These are phyloP conservation scores for Neurospora sp. DNA, from an alignment of 495 filamentous ascomycete genomes.

Conservation along the genomic window DNA sequence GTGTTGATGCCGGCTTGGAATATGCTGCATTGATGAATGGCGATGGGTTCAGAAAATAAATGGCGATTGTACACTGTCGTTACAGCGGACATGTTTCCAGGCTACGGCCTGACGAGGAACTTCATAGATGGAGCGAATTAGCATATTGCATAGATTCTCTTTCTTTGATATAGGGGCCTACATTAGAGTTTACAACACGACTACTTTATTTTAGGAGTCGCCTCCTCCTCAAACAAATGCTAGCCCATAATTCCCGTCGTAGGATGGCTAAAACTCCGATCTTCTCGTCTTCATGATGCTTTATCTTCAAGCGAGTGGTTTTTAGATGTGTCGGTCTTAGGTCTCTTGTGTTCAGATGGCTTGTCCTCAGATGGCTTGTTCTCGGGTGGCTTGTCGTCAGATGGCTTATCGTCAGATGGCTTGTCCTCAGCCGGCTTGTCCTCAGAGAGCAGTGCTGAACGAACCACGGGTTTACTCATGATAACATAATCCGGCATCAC, in stretches of 20 bases:
- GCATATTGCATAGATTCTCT: background rate
- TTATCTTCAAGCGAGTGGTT: background rate
- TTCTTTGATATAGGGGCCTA: background rate
- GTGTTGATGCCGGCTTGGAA: background rate
- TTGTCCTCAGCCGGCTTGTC: background rate
- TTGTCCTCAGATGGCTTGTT: background rate
- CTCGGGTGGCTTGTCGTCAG: background rate
- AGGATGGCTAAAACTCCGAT: background rate
- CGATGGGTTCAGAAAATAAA: background rate
- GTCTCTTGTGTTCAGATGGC: background rate
- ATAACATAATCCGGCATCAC: conserved; percentile 61
- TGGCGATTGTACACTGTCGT: background rate
- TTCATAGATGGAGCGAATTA: background rate
- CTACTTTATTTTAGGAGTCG: background rate
- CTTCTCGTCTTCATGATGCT: background rate
- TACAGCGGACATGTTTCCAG: background rate
- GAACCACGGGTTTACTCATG: conserved; percentile 48
- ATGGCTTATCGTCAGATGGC: background rate
- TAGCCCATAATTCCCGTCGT: background rate
- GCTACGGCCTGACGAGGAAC: background rate
- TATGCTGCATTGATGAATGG: background rate
- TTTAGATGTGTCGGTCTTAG: background rate
- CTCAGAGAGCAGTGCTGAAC: background rate
- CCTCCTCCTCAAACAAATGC: background rate
- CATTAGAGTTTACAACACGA: background rate